These are phyloP conservation scores for Rhytidiadelphus loreus DNA, from an alignment of 225 moss, liverwort and hornwort genomes.

Conservation along the genomic window DNA sequence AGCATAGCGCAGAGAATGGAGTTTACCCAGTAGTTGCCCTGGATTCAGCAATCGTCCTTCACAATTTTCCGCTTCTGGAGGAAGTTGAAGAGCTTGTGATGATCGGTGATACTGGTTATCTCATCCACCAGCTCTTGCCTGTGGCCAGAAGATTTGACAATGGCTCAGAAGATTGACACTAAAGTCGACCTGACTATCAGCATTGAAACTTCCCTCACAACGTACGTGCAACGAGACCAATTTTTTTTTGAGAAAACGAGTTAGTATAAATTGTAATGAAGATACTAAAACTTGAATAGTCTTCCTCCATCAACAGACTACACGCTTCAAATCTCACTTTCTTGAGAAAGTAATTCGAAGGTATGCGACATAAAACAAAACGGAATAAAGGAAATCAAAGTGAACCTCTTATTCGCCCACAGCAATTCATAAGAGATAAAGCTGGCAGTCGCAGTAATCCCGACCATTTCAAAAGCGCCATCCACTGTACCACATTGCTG, in stretches of 20 bases:
- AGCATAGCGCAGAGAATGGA: neutral
- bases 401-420: slow-evolving; percentile 69
- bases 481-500: slow-evolving; percentile 43
- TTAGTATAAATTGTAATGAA: neutral
- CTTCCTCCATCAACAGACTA: neutral
- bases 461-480: slow-evolving; percentile 84
- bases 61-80: slow-evolving; percentile 66
- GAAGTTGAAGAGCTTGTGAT: slow-evolving; percentile 49
- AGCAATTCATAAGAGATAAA: slow-evolving; percentile 67
- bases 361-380: neutral
- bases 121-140: slow-evolving; percentile 64
- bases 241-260: neutral
- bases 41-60: slow-evolving; percentile 37
- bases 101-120: slow-evolving; percentile 55
- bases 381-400: neutral
- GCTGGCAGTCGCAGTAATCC: slow-evolving; percentile 71
- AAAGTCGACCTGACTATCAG: neutral
- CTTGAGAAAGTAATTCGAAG: neutral
- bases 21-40: neutral
- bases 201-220: neutral
- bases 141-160: neutral
- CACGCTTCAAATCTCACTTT: neutral
- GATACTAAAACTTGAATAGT: neutral
- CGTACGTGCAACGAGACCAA: neutral
- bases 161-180: neutral